A percentile compares a stretch with the other conserved stretches of the same genome.
These are phyloP conservation scores for Drechslera avenae DNA, from an alignment of 2,329 filamentous ascomycete genomes.

Conservation along the genomic window DNA sequence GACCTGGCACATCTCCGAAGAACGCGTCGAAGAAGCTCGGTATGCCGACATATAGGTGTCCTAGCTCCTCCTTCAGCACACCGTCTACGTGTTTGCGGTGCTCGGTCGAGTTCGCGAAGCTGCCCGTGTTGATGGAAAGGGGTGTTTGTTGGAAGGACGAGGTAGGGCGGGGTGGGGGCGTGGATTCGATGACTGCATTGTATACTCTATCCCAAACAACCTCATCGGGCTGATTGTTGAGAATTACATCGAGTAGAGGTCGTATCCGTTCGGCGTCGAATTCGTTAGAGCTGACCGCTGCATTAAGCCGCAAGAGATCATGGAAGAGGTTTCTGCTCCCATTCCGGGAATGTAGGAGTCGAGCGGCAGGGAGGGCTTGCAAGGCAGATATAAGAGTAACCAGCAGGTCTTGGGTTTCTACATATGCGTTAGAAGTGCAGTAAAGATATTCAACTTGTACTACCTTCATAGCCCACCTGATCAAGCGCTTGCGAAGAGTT, in stretches of 20 bases:
- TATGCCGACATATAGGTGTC: constrained; percentile 25
- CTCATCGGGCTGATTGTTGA: constrained; percentile 28
- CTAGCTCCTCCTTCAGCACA: constrained; percentile 28
- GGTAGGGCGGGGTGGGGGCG: not conserved
- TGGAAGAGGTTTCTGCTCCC: not conserved
- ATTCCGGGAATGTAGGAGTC: not conserved
- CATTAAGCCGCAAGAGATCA: not conserved
- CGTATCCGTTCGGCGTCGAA: constrained; percentile 36
- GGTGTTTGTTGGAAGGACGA: not conserved
- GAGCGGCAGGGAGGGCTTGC: not conserved
- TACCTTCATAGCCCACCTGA: not conserved
- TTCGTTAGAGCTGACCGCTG: constrained; percentile 7
- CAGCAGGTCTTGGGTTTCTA: not conserved
- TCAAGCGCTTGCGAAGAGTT: not conserved
- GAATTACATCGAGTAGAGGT: constrained; percentile 47
- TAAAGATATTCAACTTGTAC: not conserved
- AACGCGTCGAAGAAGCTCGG: constrained; percentile 30
- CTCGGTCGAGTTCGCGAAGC: constrained; percentile 26
- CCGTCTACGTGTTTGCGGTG: constrained; percentile 24
- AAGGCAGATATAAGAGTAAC: not conserved
- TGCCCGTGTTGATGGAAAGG: constrained; percentile 16
- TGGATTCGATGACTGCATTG: not conserved
- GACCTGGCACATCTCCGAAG: constrained; percentile 22
- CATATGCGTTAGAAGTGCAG: constrained; percentile 2
- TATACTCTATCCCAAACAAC: not conserved